These are phyloP conservation scores for Umbelopsis sp. DNA, from an alignment of 192 early-diverging fungal species.

Conservation along the genomic window DNA sequence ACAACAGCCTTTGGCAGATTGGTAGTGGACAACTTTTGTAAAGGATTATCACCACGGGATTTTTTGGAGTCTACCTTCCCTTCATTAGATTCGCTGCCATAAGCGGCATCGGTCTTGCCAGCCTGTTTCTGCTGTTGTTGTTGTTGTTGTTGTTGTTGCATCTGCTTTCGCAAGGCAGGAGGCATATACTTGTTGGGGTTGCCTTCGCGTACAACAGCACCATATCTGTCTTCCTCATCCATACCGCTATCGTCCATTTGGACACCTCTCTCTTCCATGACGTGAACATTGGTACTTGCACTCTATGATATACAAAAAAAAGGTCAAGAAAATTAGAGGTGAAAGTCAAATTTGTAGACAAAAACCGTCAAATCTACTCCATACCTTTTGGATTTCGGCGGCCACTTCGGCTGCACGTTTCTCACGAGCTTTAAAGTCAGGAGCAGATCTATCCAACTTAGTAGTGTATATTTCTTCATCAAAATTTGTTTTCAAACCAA, in stretches of 20 bases:
- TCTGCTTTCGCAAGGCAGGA: conserved; percentile 70
- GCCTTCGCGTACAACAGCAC: conserved; percentile 71
- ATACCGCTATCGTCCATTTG: conserved; percentile 61
- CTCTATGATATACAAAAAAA: conserved; percentile 40
- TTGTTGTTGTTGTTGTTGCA: too few relatives aligned
- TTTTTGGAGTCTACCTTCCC: background rate
- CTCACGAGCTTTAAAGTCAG: conserved; percentile 87
- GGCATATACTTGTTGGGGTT: conserved; percentile 86
- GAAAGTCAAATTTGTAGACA: too few relatives aligned
- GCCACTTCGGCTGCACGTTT: conserved; percentile 86
- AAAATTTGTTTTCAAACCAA: conserved; percentile 96
- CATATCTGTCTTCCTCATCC: conserved; percentile 93
- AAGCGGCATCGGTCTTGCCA: conserved; percentile 6
- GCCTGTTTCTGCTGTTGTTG: conserved; percentile 36
- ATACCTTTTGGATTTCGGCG: conserved; percentile 83
- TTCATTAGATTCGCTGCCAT: background rate
- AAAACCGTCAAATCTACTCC: too few relatives aligned
- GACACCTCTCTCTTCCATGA: conserved; percentile 88
- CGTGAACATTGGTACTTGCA: conserved; percentile 75
- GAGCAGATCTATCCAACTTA: conserved; percentile 77
- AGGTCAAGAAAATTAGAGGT: too few relatives aligned
- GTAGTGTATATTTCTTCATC: conserved; percentile 98
- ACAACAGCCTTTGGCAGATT: conserved; percentile 28
- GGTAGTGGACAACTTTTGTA: conserved; percentile 30
- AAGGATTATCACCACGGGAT: conserved; percentile 15